Base-by-base conservation (phyloP, 2,329 filamentous ascomycete genomes). In the Aspergillus intermedius region DNA sequence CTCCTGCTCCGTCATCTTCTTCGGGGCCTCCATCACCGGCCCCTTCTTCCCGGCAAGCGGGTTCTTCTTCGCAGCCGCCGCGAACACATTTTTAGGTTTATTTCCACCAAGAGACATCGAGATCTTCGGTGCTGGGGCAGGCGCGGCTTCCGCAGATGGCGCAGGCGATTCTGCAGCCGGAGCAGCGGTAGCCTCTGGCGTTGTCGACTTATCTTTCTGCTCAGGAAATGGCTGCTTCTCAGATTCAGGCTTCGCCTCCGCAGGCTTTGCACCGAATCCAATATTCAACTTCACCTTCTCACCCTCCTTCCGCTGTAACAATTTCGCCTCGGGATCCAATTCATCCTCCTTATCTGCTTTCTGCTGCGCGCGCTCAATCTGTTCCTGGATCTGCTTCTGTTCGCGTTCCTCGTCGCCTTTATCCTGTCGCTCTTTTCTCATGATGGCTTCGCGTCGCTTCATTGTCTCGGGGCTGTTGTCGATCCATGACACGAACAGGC, bases 381-480 rank as follows among this genome's bases (percentile, higher is more conserved):
- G 93, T 63, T 88, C 86, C 60, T 80, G 79, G 41, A 98, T 84
- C 74, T 91, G 77, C 62, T 80, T 82, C 69, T 91, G 86, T 70
- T 97, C 91, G 44, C 89, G 73, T 70, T 94, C 88, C 65, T 97
- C 91, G 58, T 96, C 91, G 2, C 90, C 89, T 58, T 87, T 88
- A 60, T 96, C 91, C 68, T 91, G 84, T 48, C 87, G 80, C 67
- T 96, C 91, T 67, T 89, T 91, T 63, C 85, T 83, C 57, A 84
- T 76, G 44, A 96, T 77, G 22, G 88, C 88, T 56, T 96, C 91
- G 53, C 88, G 82, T 45, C 91, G 75, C 58, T 82, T 77, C 55
- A 97, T 71, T 1, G 90, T 88, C 48, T 95, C 91, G 0, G 90
- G 88, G 32, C 86, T 91, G 60, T 91, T 89, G 63, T 98, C 91